Evolutionary conservation across 1,284 basidiomycete genomes (phyloP).

Genomic region (Cystobasidiaceae sp.): DNA sequence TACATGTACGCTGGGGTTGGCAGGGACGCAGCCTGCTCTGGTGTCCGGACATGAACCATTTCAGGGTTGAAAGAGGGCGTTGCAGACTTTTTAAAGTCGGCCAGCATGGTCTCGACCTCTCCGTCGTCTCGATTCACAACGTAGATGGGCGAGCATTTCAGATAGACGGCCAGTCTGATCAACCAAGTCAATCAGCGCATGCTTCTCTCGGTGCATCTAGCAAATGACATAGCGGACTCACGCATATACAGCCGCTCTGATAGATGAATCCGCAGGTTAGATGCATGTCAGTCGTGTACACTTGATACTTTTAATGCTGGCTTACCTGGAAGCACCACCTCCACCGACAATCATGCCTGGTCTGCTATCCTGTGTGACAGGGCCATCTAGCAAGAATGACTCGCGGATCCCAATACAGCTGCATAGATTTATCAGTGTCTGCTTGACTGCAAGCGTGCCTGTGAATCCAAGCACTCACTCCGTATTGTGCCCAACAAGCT

Average conservation of each 20-base stretch:
- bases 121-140: conserved; percentile 37
- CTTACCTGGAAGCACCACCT: conserved; percentile 36
- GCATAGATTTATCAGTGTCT: neutral
- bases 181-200: conserved; percentile 35
- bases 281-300: too few species aligned
- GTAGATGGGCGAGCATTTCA: conserved; percentile 39
- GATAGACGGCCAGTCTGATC: conserved; percentile 27
- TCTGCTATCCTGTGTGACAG: neutral
- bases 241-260: neutral
- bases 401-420: conserved; percentile 36
- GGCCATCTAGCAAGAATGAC: conserved; percentile 27
- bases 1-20: conserved; percentile 31
- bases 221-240: neutral
- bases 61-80: conserved; percentile 32
- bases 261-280: too few species aligned
- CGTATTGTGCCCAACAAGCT: conserved; percentile 35
- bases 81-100: conserved; percentile 30
- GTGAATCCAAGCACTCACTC: conserved; percentile 12
- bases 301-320: neutral
- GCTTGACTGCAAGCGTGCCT: neutral
- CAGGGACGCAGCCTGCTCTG: conserved; percentile 32
- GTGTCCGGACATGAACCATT: conserved; percentile 37
- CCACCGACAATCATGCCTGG: conserved; percentile 37
- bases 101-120: conserved; percentile 35
- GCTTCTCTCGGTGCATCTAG: conserved; percentile 3